Conservation (phyloP, 2,329 filamentous ascomycete species). For the Fonsecaea monophora region DNA sequence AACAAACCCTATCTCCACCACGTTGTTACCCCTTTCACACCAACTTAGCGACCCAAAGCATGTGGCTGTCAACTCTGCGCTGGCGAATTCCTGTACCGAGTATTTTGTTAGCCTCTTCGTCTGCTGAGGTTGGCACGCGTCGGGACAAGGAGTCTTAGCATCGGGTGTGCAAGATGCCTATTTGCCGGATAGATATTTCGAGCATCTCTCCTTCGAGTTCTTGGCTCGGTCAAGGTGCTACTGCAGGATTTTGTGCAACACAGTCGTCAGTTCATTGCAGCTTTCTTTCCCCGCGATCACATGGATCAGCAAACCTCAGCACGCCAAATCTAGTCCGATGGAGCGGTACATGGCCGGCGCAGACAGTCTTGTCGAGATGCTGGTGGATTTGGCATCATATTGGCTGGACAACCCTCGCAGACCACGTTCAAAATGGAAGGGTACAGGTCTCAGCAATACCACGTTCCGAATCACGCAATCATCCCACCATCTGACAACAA, state of each 20-base stretch:
- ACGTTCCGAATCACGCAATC: conserved; percentile 20
- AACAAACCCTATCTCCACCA: conserved; percentile 12
- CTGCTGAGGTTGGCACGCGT: not conserved
- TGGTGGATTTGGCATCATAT: not conserved
- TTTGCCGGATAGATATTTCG: not conserved
- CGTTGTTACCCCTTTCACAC: not conserved
- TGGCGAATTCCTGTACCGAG: not conserved
- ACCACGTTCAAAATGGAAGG: conserved; percentile 2
- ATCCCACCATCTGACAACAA: conserved; percentile 7
- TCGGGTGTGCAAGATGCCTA: not conserved
- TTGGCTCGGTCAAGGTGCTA: not conserved
- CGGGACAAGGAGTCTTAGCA: not conserved
- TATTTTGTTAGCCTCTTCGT: not conserved
- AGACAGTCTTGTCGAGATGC: not conserved
- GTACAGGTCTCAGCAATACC: not conserved
- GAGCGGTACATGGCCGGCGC: conserved; percentile 1
- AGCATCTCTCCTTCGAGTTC: not conserved
- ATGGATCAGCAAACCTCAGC: not conserved
- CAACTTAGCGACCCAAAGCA: not conserved
- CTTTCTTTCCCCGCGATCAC: not conserved
- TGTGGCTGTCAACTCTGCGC: not conserved
- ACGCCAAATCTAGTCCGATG: conserved; percentile 4
- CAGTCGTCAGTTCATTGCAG: not conserved
- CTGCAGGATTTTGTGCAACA: not conserved
- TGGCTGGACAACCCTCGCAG: not conserved